Evolutionary conservation across 2,329 filamentous ascomycete species (phyloP).

Genomic region (Cercospora nicotianae): DNA sequence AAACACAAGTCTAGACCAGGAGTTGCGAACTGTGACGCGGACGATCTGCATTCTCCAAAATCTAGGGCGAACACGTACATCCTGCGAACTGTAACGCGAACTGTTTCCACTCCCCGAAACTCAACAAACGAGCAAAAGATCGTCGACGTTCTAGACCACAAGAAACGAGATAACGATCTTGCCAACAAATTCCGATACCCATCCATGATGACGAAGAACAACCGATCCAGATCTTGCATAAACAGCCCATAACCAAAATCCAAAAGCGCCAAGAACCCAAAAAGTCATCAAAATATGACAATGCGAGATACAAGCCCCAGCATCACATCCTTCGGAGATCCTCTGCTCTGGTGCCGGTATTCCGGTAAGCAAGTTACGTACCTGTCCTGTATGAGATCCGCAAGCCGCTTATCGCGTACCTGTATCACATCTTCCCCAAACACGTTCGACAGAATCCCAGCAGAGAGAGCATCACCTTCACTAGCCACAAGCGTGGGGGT

Average conservation of each 20-base stretch:
- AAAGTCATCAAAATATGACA: background rate
- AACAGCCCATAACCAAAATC: background rate
- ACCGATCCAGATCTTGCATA: background rate
- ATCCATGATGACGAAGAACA: background rate
- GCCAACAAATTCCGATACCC: background rate
- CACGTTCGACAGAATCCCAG: background rate
- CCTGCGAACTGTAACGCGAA: background rate
- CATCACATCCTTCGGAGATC: background rate
- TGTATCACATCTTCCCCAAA: background rate
- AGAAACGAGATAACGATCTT: background rate
- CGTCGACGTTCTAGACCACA: background rate
- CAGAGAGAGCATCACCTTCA: background rate
- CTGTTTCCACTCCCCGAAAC: background rate
- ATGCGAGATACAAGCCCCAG: background rate
- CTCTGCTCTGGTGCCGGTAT: background rate
- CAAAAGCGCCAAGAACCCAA: background rate
- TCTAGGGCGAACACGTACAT: background rate
- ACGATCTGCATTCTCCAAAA: background rate
- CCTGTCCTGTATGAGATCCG: background rate
- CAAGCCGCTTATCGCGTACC: background rate
- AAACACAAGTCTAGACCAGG: background rate
- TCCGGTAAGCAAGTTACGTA: background rate
- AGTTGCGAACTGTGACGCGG: background rate
- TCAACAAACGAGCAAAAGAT: background rate
- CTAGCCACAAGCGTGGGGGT: background rate